These are phyloP conservation scores for Calonectria hongkongensis DNA, from an alignment of 2,329 filamentous ascomycete species.

Conservation along the genomic window DNA sequence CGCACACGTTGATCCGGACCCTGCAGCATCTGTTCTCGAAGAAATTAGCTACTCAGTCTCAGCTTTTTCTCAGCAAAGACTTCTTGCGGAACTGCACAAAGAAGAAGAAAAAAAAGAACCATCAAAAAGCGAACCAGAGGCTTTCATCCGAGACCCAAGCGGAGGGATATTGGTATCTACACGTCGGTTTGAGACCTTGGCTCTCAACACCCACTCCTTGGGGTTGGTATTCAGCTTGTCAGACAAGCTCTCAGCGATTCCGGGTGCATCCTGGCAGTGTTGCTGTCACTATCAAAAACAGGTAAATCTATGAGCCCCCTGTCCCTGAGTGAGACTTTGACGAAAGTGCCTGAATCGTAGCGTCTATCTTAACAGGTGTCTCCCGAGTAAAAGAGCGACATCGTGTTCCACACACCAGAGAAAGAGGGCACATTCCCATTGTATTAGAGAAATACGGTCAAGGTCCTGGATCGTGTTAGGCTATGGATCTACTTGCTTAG, in stretches of 20 bases:
- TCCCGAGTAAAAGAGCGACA: neutral
- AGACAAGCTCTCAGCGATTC: neutral
- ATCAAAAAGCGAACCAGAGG: neutral
- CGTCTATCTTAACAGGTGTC: neutral
- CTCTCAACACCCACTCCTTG: neutral
- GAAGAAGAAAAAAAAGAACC: neutral
- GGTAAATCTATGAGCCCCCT: neutral
- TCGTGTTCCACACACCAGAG: neutral
- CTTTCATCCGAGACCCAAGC: neutral
- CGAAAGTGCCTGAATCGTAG: neutral
- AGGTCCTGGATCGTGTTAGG: neutral
- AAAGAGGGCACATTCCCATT: neutral
- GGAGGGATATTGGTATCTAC: neutral
- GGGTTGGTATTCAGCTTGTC: neutral
- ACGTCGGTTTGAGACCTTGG: neutral
- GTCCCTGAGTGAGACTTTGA: constrained; percentile 5
- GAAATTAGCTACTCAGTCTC: constrained; percentile 1
- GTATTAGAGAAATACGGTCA: neutral
- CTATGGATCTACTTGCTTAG: neutral
- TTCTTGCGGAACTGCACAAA: neutral
- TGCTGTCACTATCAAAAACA: constrained; percentile 12
- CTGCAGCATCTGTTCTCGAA: constrained; percentile 13
- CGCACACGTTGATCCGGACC: constrained; percentile 16
- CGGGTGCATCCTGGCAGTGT: neutral
- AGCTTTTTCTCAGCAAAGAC: neutral